These are phyloP conservation scores for Penicillium sp. DNA, from an alignment of 2,329 filamentous ascomycete genomes.

Conservation along the genomic window DNA sequence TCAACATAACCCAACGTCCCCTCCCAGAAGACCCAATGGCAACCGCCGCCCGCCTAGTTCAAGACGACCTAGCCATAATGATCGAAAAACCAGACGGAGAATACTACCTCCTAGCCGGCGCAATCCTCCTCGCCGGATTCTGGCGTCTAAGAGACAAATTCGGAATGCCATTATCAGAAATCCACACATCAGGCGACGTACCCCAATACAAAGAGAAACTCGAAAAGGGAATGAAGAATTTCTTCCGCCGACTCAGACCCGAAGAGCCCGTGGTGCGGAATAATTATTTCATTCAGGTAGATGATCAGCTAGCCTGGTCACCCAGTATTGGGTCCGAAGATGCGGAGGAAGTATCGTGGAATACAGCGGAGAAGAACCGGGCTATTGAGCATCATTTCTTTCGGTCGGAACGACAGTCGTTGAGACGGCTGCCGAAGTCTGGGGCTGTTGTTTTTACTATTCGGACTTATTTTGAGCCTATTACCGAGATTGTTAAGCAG, in stretches of 20 bases:
- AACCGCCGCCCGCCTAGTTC: conserved; percentile 69
- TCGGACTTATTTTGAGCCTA: conserved; percentile 74
- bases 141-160: conserved; percentile 81
- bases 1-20: conserved; percentile 66
- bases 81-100: conserved; percentile 73
- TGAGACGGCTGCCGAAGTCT: conserved; percentile 62
- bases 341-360: conserved; percentile 65
- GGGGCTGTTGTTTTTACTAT: conserved; percentile 72
- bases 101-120: conserved; percentile 77
- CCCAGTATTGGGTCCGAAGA: conserved; percentile 75
- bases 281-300: conserved; percentile 88
- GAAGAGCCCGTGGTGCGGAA: conserved; percentile 69
- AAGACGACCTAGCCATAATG: conserved; percentile 85
- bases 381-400: conserved; percentile 75
- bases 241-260: conserved; percentile 71
- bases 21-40: conserved; percentile 77
- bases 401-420: conserved; percentile 71
- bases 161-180: conserved; percentile 75
- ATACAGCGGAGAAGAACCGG: conserved; percentile 71
- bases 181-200: conserved; percentile 77
- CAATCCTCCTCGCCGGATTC: conserved; percentile 76
- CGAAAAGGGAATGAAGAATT: conserved; percentile 76
- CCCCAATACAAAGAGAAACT: conserved; percentile 71
- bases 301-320: conserved; percentile 75
- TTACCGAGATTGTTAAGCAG: conserved; percentile 68